Conservation (phyloP, 108 stramenopile species). For the Stephanodiscus minutulus region DNA sequence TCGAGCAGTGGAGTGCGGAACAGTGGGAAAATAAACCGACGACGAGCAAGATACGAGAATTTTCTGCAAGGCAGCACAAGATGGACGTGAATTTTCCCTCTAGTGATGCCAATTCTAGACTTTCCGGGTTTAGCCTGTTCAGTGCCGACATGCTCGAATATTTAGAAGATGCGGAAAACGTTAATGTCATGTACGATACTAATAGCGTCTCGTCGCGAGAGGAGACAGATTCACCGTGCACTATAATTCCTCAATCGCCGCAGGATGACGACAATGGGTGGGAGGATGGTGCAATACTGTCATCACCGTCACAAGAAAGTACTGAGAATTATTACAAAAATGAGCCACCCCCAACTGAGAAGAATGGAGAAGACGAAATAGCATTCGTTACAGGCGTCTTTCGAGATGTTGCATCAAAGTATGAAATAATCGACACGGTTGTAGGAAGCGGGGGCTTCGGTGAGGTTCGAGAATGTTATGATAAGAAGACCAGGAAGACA, state of each 20-base stretch:
- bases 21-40: constrained; percentile 3
- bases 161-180: too few relatives aligned
- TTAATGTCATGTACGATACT: background rate
- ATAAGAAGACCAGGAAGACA: constrained; percentile 21
- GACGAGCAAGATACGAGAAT: constrained; percentile 22
- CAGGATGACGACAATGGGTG: background rate
- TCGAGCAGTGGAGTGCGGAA: constrained; percentile 23
- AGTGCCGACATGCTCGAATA: constrained; percentile 33
- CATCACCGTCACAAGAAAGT: background rate
- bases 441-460: constrained; percentile 46
- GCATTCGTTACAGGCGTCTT: constrained; percentile 42
- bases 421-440: constrained; percentile 34
- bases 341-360: constrained; percentile 2
- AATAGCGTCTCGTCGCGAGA: background rate
- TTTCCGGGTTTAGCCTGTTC: constrained; percentile 28
- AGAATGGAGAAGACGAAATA: constrained; percentile 21
- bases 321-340: background rate
- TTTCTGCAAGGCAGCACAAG: constrained; percentile 22
- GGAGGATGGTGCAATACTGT: background rate
- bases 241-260: constrained; percentile 17
- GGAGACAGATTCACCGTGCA: background rate
- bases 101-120: background rate
- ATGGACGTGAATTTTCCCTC: constrained; percentile 15
- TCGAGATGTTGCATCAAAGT: constrained; percentile 32
- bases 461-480: constrained; percentile 32